These are phyloP conservation scores for Chaetomium sp. DNA, from an alignment of 2,329 filamentous ascomycete genomes.

Conservation along the genomic window DNA sequence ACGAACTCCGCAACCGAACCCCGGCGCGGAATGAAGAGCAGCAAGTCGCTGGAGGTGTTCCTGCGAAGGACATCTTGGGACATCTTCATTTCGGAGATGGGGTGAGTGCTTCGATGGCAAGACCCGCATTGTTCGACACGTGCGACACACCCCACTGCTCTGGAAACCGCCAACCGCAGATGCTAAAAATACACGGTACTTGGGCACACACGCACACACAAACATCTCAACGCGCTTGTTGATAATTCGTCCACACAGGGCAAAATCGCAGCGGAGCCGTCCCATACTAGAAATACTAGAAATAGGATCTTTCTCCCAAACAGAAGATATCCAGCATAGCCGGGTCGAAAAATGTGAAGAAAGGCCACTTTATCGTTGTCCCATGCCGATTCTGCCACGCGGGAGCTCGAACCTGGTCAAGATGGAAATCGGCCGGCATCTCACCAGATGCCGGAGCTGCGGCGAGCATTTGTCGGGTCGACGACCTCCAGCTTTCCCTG, in stretches of 20 bases:
- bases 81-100: conserved; percentile 18
- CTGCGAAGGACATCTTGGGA: conserved; percentile 8
- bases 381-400: too few relatives aligned
- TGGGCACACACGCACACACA: background rate
- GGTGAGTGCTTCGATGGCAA: conserved; percentile 11
- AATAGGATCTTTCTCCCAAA: too few relatives aligned
- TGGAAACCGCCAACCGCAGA: conserved; percentile 4
- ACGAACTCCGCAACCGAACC: background rate
- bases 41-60: background rate
- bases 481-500: background rate
- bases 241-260: too few relatives aligned
- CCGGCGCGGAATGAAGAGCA: background rate
- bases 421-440: background rate
- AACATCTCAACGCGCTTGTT: too few relatives aligned
- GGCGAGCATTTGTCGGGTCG: background rate
- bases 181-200: conserved; percentile 13
- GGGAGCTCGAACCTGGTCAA: too few relatives aligned
- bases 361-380: too few relatives aligned
- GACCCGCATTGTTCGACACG: conserved; percentile 15
- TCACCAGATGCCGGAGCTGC: background rate
- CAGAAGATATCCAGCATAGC: too few relatives aligned
- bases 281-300: too few relatives aligned
- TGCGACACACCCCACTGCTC: conserved; percentile 7
- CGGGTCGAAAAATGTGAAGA: too few relatives aligned
- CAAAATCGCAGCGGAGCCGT: too few relatives aligned